Percentiles rank a stretch among this genome's conserved stretches.
Conservation (phyloP, 2,329 filamentous ascomycete genomes). For the Pezicula radicicola region DNA sequence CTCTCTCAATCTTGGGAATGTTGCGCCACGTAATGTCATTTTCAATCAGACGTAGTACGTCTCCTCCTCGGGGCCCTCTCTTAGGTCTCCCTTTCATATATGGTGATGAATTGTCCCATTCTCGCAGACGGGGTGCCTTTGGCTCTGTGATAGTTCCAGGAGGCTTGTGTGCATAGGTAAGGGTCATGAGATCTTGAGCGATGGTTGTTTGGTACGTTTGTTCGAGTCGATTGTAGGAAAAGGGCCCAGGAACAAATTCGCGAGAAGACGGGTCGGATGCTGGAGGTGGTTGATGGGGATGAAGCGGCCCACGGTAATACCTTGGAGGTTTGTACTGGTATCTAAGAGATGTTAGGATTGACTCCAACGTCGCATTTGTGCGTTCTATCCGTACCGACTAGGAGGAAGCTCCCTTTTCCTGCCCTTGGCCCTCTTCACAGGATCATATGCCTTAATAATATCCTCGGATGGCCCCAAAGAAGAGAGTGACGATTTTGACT, state of each 20-base stretch:
- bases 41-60: slow-evolving; percentile 69
- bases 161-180: slow-evolving; percentile 82
- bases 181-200: slow-evolving; percentile 80
- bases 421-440: slow-evolving; percentile 39
- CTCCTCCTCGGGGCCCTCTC: slow-evolving; percentile 78
- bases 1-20: slow-evolving; percentile 75
- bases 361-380: background rate
- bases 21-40: slow-evolving; percentile 76
- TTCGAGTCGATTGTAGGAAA: slow-evolving; percentile 80
- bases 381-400: slow-evolving; percentile 31
- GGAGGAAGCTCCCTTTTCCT: slow-evolving; percentile 33
- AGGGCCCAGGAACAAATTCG: slow-evolving; percentile 86
- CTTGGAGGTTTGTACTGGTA: slow-evolving; percentile 95
- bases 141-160: slow-evolving; percentile 64
- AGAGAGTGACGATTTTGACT: slow-evolving; percentile 40
- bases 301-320: slow-evolving; percentile 89
- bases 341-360: slow-evolving; percentile 43
- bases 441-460: slow-evolving; percentile 41
- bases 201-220: slow-evolving; percentile 89
- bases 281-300: slow-evolving; percentile 87
- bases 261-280: slow-evolving; percentile 84
- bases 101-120: slow-evolving; percentile 87
- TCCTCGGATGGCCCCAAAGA: slow-evolving; percentile 30
- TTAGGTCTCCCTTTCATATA: slow-evolving; percentile 91
- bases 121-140: slow-evolving; percentile 66